Evolutionary conservation across 2,329 filamentous ascomycete genomes (phyloP).

Genomic region (Daldinia sp.): DNA sequence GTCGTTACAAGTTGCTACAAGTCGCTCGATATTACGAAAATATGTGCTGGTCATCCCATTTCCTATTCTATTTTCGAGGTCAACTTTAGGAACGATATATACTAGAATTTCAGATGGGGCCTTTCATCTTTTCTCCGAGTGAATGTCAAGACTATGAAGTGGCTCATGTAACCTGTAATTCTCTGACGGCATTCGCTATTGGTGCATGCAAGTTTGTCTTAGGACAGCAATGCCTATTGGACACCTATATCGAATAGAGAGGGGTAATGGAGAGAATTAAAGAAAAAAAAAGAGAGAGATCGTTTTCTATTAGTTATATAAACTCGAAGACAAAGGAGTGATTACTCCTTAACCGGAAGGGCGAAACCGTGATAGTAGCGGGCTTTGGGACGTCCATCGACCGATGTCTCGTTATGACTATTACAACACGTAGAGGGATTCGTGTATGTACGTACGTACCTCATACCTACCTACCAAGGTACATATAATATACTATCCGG

Average conservation of each 20-base stretch:
- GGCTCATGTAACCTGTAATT: conserved; percentile 14
- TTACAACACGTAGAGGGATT: conserved; percentile 14
- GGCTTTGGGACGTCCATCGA: conserved; percentile 27
- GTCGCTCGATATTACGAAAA: conserved; percentile 38
- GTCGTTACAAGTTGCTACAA: conserved; percentile 34
- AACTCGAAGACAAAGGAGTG: conserved; percentile 5
- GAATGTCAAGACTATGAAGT: conserved; percentile 18
- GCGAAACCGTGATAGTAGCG: conserved; percentile 22
- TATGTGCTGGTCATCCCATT: conserved; percentile 30
- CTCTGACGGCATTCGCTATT: conserved; percentile 23
- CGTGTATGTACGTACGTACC: not conserved
- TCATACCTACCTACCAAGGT: no score
- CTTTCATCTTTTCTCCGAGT: conserved; percentile 5
- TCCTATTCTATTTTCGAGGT: conserved; percentile 14
- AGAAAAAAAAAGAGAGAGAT: not conserved
- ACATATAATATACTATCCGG: no score
- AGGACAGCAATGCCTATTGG: conserved; percentile 9
- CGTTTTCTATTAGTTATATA: conserved; percentile 6
- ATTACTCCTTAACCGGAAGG: conserved; percentile 4
- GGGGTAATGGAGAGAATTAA: conserved; percentile 8
- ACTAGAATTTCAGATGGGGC: not conserved
- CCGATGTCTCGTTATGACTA: conserved; percentile 34
- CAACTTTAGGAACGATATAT: conserved; percentile 15
- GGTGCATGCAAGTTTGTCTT: conserved; percentile 8
- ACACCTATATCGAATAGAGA: conserved; percentile 12